phyloP scores from a whole-genome alignment of 441 rosid genomes.

The Viola pubescens region DNA sequence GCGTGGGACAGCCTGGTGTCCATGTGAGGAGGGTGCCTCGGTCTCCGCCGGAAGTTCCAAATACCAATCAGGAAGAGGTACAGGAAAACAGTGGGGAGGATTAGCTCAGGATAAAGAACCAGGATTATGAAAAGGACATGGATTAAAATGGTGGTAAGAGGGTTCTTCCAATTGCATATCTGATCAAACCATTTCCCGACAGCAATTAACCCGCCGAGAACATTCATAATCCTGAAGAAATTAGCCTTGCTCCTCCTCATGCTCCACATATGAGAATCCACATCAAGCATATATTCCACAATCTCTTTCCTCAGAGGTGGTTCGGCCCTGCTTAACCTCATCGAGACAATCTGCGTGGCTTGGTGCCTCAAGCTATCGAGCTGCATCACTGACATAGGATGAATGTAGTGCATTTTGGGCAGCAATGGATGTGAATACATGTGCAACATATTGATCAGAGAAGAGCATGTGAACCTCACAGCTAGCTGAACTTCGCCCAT shows the following conservation, averaged over 20 bases:
- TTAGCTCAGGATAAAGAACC: slow-evolving; percentile 66
- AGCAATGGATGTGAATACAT: slow-evolving; percentile 77
- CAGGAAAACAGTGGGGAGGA: slow-evolving; percentile 70
- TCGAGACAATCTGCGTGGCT: slow-evolving; percentile 77
- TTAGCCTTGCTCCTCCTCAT: slow-evolving; percentile 95
- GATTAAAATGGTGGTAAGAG: slow-evolving; percentile 60
- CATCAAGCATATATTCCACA: slow-evolving; percentile 87
- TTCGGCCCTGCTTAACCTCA: slow-evolving; percentile 75
- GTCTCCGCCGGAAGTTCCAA: slow-evolving; percentile 73
- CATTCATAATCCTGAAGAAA: slow-evolving; percentile 64
- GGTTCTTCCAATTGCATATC: slow-evolving; percentile 78
- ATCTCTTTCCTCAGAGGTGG: slow-evolving; percentile 81
- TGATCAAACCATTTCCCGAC: slow-evolving; percentile 77
- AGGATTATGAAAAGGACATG: slow-evolving; percentile 67
- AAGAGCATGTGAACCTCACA: slow-evolving; percentile 67
- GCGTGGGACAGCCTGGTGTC: slow-evolving; percentile 70
- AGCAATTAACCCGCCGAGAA: slow-evolving; percentile 50
- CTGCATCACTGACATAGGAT: slow-evolving; percentile 74
- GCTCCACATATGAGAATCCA: slow-evolving; percentile 89
- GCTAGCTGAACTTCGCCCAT: slow-evolving; percentile 84
- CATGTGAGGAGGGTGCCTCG: slow-evolving; percentile 17
- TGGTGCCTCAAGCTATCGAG: slow-evolving; percentile 77
- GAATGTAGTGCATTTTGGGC: slow-evolving; percentile 88
- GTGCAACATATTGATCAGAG: slow-evolving; percentile 69
- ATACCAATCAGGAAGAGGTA: slow-evolving; percentile 70